Evolutionary conservation across 371 early-diverging fungal genomes (phyloP), one percentile per base, ranked within the genome.

Genomic region (Gilbertella persicaria): DNA sequence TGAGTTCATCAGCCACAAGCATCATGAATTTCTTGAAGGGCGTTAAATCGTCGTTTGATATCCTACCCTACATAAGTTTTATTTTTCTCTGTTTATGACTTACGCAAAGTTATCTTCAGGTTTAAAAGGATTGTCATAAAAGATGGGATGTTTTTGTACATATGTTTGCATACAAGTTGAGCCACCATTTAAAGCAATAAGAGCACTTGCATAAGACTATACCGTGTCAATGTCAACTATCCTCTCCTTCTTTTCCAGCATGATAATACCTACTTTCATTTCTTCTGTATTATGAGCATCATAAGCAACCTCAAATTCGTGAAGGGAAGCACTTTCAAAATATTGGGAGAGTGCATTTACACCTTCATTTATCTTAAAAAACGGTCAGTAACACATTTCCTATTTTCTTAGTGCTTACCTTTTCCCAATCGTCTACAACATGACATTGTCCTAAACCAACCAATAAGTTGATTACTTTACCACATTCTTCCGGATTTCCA

Each of bases 81-180:
- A 10, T 33, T 5, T 33, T 33, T 33, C 13, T 33, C 10, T 33
- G 6, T 6, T 2, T 6, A 10, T 3, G 8, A 52, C 69, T 51
- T 71, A 80, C 82, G 64, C 67, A 41, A 79, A 77, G 48, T 83
- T 86, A 46, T 81, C 84, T 41, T 80, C 71, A 13, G 84, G 77
- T 43, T 79, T 75, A 36, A 76, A 81, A 7, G 79, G 79, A 46
- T 89, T 87, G 63, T 92, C 94, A 64, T 85, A 94, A 54, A 94
- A 94, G 25, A 94, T 83, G 25, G 87, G 89, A 53, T 90, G 88
- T 60, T 92, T 94, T 35, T 92, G 89, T 39, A 92, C 83, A 66
- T 87, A 94, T 1, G 89, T 81, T 55, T 90, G 88, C 38, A 90
- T 86, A 63, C 88, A 88, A 6, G 86, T 78, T 36, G 66, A 69